Conservation (phyloP, 1,284 basidiomycete genomes). For the Ceratobasidium sp. region DNA sequence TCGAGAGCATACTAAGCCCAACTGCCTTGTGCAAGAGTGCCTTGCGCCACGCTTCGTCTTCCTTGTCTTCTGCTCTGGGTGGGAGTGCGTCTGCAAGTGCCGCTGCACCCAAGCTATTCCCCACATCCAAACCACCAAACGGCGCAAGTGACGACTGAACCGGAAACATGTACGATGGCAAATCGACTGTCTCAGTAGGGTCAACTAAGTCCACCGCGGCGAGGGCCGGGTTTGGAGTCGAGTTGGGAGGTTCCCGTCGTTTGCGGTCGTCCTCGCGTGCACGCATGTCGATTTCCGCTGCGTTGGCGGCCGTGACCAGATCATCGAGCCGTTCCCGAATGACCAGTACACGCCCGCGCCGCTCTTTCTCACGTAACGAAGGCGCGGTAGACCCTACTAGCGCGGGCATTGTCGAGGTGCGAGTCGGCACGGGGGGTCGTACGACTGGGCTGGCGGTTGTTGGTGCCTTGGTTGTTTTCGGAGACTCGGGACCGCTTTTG, state of each 20-base stretch:
- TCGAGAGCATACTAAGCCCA: constrained; percentile 44
- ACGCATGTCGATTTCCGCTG: constrained; percentile 42
- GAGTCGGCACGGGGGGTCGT: constrained; percentile 54
- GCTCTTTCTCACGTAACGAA: constrained; percentile 48
- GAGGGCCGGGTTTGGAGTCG: constrained; percentile 49
- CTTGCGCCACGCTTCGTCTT: constrained; percentile 43
- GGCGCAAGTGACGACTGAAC: constrained; percentile 64
- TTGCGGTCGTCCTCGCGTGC: constrained; percentile 52
- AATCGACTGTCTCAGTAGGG: constrained; percentile 64
- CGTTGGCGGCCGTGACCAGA: constrained; percentile 62
- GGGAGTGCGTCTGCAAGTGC: constrained; percentile 42
- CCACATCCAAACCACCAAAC: constrained; percentile 34
- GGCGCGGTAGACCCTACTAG: constrained; percentile 45
- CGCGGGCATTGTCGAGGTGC: constrained; percentile 46
- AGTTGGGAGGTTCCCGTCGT: constrained; percentile 30
- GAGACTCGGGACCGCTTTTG: constrained; percentile 50
- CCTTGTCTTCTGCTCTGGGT: constrained; percentile 26
- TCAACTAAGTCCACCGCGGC: constrained; percentile 65
- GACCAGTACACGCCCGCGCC: constrained; percentile 67
- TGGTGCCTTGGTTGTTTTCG: constrained; percentile 34
- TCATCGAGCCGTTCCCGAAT: constrained; percentile 79
- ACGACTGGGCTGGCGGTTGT: constrained; percentile 44
- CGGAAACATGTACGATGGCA: constrained; percentile 59
- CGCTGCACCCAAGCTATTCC: constrained; percentile 39
- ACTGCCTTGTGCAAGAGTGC: constrained; percentile 44